These are phyloP conservation scores for Haplosporangium sp. DNA, from an alignment of 371 early-diverging fungal genomes.

Conservation along the genomic window DNA sequence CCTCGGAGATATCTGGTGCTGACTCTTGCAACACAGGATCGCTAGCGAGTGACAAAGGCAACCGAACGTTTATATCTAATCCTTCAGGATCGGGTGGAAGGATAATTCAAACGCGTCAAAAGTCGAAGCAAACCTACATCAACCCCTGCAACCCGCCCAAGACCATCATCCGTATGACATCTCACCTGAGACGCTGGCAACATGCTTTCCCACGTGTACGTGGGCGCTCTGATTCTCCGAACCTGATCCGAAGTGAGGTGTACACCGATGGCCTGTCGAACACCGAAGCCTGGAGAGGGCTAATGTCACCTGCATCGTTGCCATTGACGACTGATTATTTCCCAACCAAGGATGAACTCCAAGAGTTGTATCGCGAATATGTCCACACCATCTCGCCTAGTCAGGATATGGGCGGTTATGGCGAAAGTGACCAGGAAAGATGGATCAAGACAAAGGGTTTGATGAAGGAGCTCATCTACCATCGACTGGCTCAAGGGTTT, in stretches of 20 bases:
- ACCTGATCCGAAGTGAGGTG: constrained; percentile 56
- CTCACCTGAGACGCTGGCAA: constrained; percentile 84
- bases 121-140: constrained; percentile 58
- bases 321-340: constrained; percentile 94
- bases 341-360: constrained; percentile 81
- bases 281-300: constrained; percentile 51
- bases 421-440: constrained; percentile 17
- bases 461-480: constrained; percentile 88
- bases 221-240: constrained; percentile 43
- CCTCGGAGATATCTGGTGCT: constrained; percentile 39
- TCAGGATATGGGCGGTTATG: constrained; percentile 64
- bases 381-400: constrained; percentile 84
- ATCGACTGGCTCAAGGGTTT: constrained; percentile 94
- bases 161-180: constrained; percentile 67
- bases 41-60: constrained; percentile 42
- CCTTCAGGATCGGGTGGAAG: constrained; percentile 34
- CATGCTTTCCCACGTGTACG: constrained; percentile 75
- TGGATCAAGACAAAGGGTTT: constrained; percentile 68
- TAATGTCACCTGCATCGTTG: constrained; percentile 93
- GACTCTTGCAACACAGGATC: constrained; percentile 52
- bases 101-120: constrained; percentile 43
- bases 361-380: constrained; percentile 79
- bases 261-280: constrained; percentile 59
- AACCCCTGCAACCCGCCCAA: constrained; percentile 82
- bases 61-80: constrained; percentile 31